phyloP scores from a whole-genome alignment of 108 stramenopile genomes.

The Skeletonema menzelii region DNA sequence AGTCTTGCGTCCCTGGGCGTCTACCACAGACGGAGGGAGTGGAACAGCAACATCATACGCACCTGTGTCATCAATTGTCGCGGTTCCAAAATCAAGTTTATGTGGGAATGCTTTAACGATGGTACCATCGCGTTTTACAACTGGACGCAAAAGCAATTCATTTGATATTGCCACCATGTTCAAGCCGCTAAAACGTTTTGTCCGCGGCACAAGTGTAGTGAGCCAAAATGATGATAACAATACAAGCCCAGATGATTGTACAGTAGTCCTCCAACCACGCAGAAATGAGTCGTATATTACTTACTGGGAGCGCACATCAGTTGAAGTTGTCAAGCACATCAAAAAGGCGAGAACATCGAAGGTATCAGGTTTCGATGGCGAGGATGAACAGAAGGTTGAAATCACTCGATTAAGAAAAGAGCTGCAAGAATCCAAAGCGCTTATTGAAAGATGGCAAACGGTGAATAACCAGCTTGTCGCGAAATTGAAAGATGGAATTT shows the following conservation, averaged over 20 bases:
- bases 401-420: slow-evolving; percentile 52
- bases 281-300: slow-evolving; percentile 4
- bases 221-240: slow-evolving; percentile 2
- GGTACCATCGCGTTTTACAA: slow-evolving; percentile 13
- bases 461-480: slow-evolving; percentile 75
- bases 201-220: slow-evolving; percentile 34
- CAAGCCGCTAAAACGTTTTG: slow-evolving; percentile 36
- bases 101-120: not conserved
- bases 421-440: slow-evolving; percentile 44
- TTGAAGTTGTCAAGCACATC: not conserved
- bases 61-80: slow-evolving; percentile 60
- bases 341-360: slow-evolving; percentile 7
- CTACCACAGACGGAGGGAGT: slow-evolving; percentile 20
- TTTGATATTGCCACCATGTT: slow-evolving; percentile 17
- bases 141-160: not conserved
- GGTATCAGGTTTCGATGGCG: not conserved
- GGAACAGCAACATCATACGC: slow-evolving; percentile 28
- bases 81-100: slow-evolving; percentile 44
- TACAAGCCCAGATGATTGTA: slow-evolving; percentile 9
- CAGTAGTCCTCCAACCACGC: slow-evolving; percentile 28
- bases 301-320: slow-evolving; percentile 10
- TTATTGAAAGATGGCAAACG: slow-evolving; percentile 68
- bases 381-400: slow-evolving; percentile 25
- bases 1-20: slow-evolving; percentile 72
- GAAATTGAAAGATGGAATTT: slow-evolving; percentile 7